A percentile compares a stretch with the other conserved stretches of the same genome.
Conservation (phyloP, 2,329 filamentous ascomycete species). For the Aspergillus brunneoviolaceus region DNA sequence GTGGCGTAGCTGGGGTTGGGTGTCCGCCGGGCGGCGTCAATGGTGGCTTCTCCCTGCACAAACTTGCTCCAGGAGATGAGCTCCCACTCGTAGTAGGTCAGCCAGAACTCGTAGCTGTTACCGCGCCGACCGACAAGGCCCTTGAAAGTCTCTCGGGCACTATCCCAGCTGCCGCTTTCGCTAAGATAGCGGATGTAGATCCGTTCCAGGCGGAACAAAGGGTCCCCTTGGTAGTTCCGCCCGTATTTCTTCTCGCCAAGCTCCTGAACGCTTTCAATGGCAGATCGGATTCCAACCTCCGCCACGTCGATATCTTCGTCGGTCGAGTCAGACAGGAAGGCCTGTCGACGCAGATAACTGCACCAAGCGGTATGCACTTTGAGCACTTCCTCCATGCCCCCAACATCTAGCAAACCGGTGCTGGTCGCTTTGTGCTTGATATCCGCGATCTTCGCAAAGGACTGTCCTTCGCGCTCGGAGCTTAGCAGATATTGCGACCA, state of each 20-base stretch:
- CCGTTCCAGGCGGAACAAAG: slow-evolving; percentile 81
- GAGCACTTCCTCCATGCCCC: slow-evolving; percentile 82
- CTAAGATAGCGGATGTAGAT: slow-evolving; percentile 91
- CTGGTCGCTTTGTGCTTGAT: slow-evolving; percentile 93
- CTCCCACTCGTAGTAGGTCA: slow-evolving; percentile 89
- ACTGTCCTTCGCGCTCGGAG: slow-evolving; percentile 73
- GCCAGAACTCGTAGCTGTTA: slow-evolving; percentile 89
- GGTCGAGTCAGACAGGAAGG: slow-evolving; percentile 69
- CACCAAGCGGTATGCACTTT: slow-evolving; percentile 95
- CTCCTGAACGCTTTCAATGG: slow-evolving; percentile 78
- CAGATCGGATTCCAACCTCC: slow-evolving; percentile 82
- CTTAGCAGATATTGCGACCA: slow-evolving; percentile 89
- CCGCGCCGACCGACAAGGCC: slow-evolving; percentile 67
- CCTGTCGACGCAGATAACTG: slow-evolving; percentile 82
- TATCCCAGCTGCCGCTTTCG: slow-evolving; percentile 73
- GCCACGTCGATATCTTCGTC: slow-evolving; percentile 87
- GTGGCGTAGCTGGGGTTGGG: slow-evolving; percentile 73
- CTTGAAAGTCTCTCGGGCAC: slow-evolving; percentile 76
- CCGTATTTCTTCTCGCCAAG: slow-evolving; percentile 77
- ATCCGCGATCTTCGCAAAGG: slow-evolving; percentile 77
- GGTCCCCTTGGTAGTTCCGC: slow-evolving; percentile 77
- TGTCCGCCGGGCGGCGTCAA: slow-evolving; percentile 55
- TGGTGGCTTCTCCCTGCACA: slow-evolving; percentile 52
- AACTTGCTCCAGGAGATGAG: slow-evolving; percentile 68
- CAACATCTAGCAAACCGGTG: slow-evolving; percentile 77